Conservation (phyloP, 1,284 basidiomycete species). For the Coniophora puteana region DNA sequence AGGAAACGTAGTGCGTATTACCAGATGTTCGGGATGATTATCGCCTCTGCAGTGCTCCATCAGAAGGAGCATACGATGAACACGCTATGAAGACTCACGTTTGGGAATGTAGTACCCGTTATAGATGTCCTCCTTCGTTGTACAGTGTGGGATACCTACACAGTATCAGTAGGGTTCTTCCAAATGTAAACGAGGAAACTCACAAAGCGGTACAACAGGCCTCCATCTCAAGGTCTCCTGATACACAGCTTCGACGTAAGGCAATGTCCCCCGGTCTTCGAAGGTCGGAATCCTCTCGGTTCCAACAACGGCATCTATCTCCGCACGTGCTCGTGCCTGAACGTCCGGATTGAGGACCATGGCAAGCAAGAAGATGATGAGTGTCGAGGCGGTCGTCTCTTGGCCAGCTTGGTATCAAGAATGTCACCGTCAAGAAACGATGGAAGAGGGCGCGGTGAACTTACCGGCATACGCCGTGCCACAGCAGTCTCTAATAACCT, state of each 20-base stretch:
- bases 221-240: conserved; percentile 36
- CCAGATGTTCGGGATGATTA: conserved; percentile 27
- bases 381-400: conserved; percentile 8
- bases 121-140: conserved; percentile 21
- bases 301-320: conserved; percentile 38
- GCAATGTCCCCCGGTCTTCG: conserved; percentile 20
- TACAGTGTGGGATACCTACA: conserved; percentile 22
- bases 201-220: conserved; percentile 28
- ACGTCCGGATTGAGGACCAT: conserved; percentile 36
- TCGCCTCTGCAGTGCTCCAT: conserved; percentile 21
- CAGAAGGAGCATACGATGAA: conserved; percentile 21
- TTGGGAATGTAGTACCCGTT: conserved; percentile 18
- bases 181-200: conserved; percentile 5
- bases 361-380: conserved; percentile 32
- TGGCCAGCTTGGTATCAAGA: no score
- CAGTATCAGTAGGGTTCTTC: neutral
- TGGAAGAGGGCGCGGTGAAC: no score
- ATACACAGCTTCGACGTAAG: conserved; percentile 22
- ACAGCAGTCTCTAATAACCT: no score
- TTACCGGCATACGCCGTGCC: no score
- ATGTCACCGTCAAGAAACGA: no score
- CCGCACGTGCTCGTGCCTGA: conserved; percentile 35
- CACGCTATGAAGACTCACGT: conserved; percentile 10
- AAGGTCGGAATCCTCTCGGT: conserved; percentile 25
- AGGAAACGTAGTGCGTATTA: conserved; percentile 9